These are phyloP conservation scores for Xylaria bambusicola DNA, from an alignment of 495 filamentous ascomycete species.

Conservation along the genomic window DNA sequence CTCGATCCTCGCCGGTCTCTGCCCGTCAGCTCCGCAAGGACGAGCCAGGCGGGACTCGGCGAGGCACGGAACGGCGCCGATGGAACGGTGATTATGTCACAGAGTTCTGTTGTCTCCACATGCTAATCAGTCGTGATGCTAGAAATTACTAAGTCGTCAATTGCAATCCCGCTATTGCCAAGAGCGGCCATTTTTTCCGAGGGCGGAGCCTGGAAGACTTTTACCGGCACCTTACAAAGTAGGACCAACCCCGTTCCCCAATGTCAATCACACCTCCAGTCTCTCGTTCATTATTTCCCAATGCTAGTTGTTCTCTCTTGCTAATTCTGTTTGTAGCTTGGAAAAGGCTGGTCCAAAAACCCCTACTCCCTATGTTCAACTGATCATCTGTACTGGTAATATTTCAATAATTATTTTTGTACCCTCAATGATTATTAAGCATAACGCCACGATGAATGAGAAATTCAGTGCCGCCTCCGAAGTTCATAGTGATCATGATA, in stretches of 20 bases:
- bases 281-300: neutral
- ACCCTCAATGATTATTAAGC: constrained; percentile 4
- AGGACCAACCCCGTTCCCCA: neutral
- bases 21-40: neutral
- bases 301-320: neutral
- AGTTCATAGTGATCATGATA: constrained; percentile 8
- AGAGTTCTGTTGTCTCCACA: neutral
- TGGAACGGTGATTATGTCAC: neutral
- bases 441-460: constrained; percentile 13
- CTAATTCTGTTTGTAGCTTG: neutral
- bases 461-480: constrained; percentile 1
- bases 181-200: constrained; percentile 3
- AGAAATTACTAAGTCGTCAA: constrained; percentile 1
- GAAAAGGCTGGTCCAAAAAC: neutral
- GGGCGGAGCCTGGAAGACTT: constrained; percentile 8
- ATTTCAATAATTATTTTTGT: neutral
- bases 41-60: constrained; percentile 10
- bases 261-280: neutral
- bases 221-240: constrained; percentile 2
- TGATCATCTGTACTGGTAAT: neutral
- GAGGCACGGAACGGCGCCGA: constrained; percentile 15
- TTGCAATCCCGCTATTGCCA: neutral
- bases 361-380: neutral
- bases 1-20: neutral
- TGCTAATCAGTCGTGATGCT: neutral